Base-by-base conservation (phyloP, 1,284 basidiomycete species). In the Pseudozyma sp. region DNA sequence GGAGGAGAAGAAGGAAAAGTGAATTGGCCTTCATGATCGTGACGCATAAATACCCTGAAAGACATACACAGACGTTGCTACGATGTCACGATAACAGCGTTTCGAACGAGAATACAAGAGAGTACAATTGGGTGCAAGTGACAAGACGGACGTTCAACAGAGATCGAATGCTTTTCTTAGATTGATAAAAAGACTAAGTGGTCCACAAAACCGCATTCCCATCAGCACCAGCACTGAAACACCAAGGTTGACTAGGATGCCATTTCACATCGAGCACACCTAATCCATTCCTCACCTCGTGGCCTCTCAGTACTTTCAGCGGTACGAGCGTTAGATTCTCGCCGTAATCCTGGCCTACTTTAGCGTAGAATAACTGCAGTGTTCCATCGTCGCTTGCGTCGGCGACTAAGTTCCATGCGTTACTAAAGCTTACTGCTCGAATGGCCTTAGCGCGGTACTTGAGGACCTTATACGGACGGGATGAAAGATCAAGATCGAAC, bases 251-350 rank as follows among this genome's bases (percentile, higher is more conserved):
- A 75, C 90, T 90, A 60, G 89, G 90, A 73, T 92, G 92, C 96
- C 97, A 99, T 83, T 89, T 90, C 63, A 95, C 87, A 82, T 94
- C 92, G 73, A 99, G 88, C 52, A 98, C 94, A 52, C 97, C 97
- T 45, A 99, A 89, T 1, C 92, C 92, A 36, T 96, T 92, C 62
- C 87, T 89, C 59, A 97, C 87, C 55, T 89, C 87, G 86, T 99
- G 97, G 34, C 95, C 96, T 38, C 93, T 88, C 54, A 99, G 88
- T 66, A 99, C 95, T 87, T 99, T 99, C 80, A 99, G 88, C 35
- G 97, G 97, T 0, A 99, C 96, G 80, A 99, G 95, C 63, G 98
- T 88, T 39, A 97, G 93, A 86, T 97, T 95, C 64, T 93, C 95
- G 89, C 95, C 92, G 54, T 97, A 89, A 60, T 72, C 70, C 13